phyloP scores from a whole-genome alignment of 2,329 filamentous ascomycete genomes.

The Cladophialophora immunda region DNA sequence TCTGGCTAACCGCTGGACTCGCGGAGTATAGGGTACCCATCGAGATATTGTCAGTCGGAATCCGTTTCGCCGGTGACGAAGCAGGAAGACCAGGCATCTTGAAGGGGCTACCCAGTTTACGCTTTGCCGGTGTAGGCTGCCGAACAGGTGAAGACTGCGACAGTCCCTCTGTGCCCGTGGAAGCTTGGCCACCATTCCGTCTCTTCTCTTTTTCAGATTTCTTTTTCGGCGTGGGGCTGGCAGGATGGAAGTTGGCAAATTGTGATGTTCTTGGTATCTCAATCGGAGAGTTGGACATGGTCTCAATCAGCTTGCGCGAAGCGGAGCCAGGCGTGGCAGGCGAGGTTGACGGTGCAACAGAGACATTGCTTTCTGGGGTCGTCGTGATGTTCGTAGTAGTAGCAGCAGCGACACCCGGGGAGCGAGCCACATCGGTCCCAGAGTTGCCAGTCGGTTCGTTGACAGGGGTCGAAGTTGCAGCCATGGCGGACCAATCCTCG shows the following conservation, averaged over 20 bases:
- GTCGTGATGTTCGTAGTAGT: background rate
- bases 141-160: conserved; percentile 1
- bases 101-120: conserved; percentile 10
- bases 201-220: background rate
- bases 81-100: background rate
- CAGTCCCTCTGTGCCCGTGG: background rate
- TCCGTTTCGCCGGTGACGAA: background rate
- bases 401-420: background rate
- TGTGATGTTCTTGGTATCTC: conserved; percentile 1
- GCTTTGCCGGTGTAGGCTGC: conserved; percentile 1
- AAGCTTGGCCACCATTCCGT: background rate
- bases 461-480: background rate
- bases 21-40: conserved; percentile 9
- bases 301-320: background rate
- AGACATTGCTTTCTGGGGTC: background rate
- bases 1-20: background rate
- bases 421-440: no score
- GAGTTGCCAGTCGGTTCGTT: background rate
- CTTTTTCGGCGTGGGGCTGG: background rate
- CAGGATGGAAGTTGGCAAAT: background rate
- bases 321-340: background rate
- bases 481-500: conserved; percentile 8
- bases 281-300: background rate
- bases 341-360: background rate
- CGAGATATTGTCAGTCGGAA: background rate